These are phyloP conservation scores for Coniosporium tulheliwenetii DNA, from an alignment of 2,329 filamentous ascomycete species.

Conservation along the genomic window DNA sequence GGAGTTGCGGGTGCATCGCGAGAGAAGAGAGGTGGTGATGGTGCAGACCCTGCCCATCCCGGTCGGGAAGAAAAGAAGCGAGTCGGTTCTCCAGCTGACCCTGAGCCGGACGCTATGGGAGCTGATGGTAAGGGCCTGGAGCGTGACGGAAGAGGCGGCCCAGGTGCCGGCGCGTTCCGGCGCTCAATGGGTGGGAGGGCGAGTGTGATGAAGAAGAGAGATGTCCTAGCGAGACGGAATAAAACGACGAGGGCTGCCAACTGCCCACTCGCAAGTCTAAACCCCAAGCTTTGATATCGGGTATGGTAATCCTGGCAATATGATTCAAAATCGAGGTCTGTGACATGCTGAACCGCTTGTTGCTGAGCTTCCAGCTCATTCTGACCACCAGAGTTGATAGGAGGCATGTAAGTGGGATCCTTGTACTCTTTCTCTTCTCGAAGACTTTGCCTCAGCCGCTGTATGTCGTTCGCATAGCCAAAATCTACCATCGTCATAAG, in stretches of 20 bases:
- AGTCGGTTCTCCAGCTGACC: no score
- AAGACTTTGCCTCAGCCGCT: conserved; percentile 26
- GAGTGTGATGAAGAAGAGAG: conserved; percentile 29
- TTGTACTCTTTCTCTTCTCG: conserved; percentile 29
- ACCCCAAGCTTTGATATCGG: conserved; percentile 23
- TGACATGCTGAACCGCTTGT: conserved; percentile 24
- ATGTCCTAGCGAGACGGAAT: conserved; percentile 24
- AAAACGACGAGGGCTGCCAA: conserved; percentile 18
- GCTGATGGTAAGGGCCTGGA: no score
- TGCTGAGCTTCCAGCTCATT: conserved; percentile 14
- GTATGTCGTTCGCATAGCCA: conserved; percentile 24
- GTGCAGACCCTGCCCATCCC: not conserved
- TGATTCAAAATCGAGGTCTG: conserved; percentile 26
- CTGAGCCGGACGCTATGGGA: no score
- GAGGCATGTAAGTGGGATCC: conserved; percentile 34
- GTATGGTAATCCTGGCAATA: conserved; percentile 27
- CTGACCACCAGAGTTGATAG: conserved; percentile 21
- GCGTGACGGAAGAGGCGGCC: no score
- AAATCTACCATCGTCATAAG: conserved; percentile 27
- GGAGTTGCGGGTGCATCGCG: not conserved
- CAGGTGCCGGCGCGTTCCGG: no score
- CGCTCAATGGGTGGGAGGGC: conserved; percentile 17
- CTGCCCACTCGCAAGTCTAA: conserved; percentile 17
- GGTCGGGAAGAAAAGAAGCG: no score
- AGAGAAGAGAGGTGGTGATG: not conserved